A percentile compares a stretch with the other conserved stretches of the same genome.
Conservation (phyloP, 768 basidiomycete species). For the Imleria badia region DNA sequence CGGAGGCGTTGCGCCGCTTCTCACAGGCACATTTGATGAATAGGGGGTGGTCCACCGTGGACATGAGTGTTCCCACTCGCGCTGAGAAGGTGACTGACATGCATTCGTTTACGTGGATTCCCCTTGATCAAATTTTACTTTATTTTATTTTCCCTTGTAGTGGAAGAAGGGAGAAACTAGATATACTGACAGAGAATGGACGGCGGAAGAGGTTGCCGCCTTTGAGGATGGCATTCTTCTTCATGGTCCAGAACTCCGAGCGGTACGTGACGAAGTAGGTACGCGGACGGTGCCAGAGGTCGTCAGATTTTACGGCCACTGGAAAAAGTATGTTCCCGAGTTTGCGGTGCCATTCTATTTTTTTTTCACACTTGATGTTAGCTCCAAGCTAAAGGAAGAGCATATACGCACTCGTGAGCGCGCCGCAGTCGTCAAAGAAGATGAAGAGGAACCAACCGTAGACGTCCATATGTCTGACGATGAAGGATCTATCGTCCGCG, state of each 20-base stretch:
- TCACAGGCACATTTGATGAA: conserved; percentile 65
- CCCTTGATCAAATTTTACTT: conserved; percentile 8
- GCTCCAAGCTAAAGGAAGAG: conserved; percentile 68
- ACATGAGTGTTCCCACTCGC: conserved; percentile 57
- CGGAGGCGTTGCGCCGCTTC: conserved; percentile 69
- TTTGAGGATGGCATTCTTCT: conserved; percentile 74
- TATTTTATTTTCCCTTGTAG: conserved; percentile 35
- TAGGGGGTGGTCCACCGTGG: conserved; percentile 58
- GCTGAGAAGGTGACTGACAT: conserved; percentile 57
- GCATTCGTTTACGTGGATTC: conserved; percentile 8
- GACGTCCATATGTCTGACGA: conserved; percentile 51
- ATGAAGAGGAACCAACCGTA: conserved; percentile 30
- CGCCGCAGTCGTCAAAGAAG: conserved; percentile 31
- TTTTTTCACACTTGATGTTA: conserved; percentile 29
- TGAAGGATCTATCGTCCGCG: conserved; percentile 71
- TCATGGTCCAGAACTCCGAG: conserved; percentile 80
- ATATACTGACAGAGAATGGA: conserved; percentile 73
- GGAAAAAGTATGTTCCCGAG: conserved; percentile 66
- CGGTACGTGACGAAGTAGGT: conserved; percentile 71
- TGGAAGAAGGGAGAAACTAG: conserved; percentile 71
- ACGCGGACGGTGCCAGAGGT: conserved; percentile 72
- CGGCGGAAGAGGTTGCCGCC: conserved; percentile 60
- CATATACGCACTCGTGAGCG: conserved; percentile 49
- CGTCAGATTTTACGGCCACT: conserved; percentile 80
- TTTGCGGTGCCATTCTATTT: conserved; percentile 2